Percentiles rank a stretch among this genome's conserved stretches.
These are phyloP conservation scores for Hydnum rufescens DNA, from an alignment of 768 basidiomycete species.

Conservation along the genomic window DNA sequence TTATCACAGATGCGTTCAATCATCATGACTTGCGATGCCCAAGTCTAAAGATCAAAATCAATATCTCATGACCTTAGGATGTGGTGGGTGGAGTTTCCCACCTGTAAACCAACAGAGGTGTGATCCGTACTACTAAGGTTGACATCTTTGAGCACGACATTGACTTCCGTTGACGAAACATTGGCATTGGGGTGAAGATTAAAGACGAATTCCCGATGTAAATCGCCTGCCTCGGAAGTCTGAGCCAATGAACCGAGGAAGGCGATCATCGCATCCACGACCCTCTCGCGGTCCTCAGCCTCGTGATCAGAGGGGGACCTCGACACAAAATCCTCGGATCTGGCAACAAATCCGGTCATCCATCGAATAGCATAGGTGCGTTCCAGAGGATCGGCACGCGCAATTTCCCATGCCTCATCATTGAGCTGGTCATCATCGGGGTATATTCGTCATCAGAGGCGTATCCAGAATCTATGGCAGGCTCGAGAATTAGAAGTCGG, in stretches of 20 bases:
- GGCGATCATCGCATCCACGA: conserved; percentile 36
- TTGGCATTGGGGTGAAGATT: not conserved
- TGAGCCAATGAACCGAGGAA: conserved; percentile 37
- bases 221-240: conserved; percentile 15
- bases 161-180: too few species aligned
- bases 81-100: conserved; percentile 65
- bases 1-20: conserved; percentile 12
- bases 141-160: conserved; percentile 27
- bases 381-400: conserved; percentile 40
- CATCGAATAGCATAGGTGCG: conserved; percentile 46
- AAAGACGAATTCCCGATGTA: not conserved
- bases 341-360: conserved; percentile 42
- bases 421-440: conserved; percentile 14
- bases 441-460: conserved; percentile 52
- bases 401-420: conserved; percentile 2
- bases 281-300: conserved; percentile 18
- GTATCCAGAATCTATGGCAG: conserved; percentile 55
- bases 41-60: conserved; percentile 18
- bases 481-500: conserved; percentile 15
- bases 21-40: conserved; percentile 15
- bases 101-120: conserved; percentile 66
- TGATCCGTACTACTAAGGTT: conserved; percentile 44
- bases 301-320: conserved; percentile 7
- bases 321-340: conserved; percentile 7
- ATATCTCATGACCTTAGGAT: conserved; percentile 43